phyloP scores from a whole-genome alignment of 75 land plant genomes.

The Isoetes taiwanensis region DNA sequence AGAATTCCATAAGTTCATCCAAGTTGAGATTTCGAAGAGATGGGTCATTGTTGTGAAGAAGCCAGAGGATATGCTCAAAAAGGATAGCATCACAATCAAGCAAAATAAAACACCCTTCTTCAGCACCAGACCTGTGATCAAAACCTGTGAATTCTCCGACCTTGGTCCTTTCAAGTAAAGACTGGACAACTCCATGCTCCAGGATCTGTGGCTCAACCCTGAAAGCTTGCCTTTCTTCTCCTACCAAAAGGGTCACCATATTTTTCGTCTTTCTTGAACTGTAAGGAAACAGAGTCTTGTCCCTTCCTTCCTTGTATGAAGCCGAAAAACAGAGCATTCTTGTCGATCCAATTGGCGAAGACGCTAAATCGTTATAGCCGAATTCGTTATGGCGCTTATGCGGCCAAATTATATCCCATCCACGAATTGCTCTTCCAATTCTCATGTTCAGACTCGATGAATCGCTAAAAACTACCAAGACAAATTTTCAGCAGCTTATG shows the following conservation, averaged over 20 bases:
- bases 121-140: not conserved
- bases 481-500: too few relatives aligned
- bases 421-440: too few relatives aligned
- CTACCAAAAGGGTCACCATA: slow-evolving; percentile 21
- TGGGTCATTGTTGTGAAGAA: slow-evolving; percentile 17
- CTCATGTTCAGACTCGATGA: too few relatives aligned
- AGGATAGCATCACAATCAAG: slow-evolving; percentile 21
- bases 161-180: slow-evolving; percentile 17
- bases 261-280: slow-evolving; percentile 11
- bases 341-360: too few relatives aligned
- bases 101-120: slow-evolving; percentile 2
- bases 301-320: too few relatives aligned
- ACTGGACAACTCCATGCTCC: slow-evolving; percentile 15
- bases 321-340: too few relatives aligned
- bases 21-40: slow-evolving; percentile 19
- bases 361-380: too few relatives aligned
- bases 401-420: too few relatives aligned
- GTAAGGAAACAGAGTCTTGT: too few relatives aligned
- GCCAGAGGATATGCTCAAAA: slow-evolving; percentile 24
- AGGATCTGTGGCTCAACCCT: slow-evolving; percentile 29
- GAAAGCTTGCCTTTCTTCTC: slow-evolving; percentile 24
- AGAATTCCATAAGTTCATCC: slow-evolving; percentile 29
- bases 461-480: too few relatives aligned
- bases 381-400: too few relatives aligned
- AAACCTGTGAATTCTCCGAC: not conserved